These are phyloP conservation scores for Sarocladiaceae sp. DNA, from an alignment of 2,329 filamentous ascomycete genomes.

Conservation along the genomic window DNA sequence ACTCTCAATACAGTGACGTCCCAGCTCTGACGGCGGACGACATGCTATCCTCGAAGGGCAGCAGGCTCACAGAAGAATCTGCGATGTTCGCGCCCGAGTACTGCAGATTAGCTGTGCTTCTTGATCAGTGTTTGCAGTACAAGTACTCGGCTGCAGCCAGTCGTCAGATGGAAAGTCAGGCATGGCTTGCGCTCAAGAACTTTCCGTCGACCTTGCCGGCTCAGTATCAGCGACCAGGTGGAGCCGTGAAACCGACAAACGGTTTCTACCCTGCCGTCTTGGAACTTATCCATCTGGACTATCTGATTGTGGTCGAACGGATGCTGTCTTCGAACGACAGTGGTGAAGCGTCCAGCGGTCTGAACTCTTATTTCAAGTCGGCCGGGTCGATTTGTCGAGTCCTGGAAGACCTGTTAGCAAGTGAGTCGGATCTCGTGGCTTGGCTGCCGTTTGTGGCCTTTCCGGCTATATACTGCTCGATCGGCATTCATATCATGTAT, in stretches of 20 bases:
- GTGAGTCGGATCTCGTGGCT: not conserved
- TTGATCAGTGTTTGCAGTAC: not conserved
- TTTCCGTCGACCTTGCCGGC: not conserved
- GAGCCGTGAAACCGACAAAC: not conserved
- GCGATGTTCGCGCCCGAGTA: not conserved
- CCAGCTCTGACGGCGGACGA: not conserved
- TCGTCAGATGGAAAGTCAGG: not conserved
- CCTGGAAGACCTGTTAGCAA: not conserved
- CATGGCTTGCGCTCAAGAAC: constrained; percentile 5
- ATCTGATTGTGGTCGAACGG: constrained; percentile 3
- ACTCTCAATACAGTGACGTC: constrained; percentile 1
- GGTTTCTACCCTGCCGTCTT: constrained; percentile 2
- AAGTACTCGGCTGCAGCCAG: not conserved
- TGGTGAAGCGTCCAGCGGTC: not conserved
- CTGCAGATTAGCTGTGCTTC: not conserved
- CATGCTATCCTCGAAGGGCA: not conserved
- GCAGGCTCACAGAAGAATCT: not conserved
- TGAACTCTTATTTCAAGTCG: constrained; percentile 4
- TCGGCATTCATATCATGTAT: constrained; percentile 6
- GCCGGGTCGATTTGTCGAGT: not conserved
- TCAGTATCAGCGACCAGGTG: not conserved
- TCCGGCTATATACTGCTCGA: constrained; percentile 3
- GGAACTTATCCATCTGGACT: constrained; percentile 2
- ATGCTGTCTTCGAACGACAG: not conserved
- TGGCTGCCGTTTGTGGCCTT: not conserved